Conservation (phyloP, 2,329 filamentous ascomycete species). For the Chrysosporium queenslandicum region DNA sequence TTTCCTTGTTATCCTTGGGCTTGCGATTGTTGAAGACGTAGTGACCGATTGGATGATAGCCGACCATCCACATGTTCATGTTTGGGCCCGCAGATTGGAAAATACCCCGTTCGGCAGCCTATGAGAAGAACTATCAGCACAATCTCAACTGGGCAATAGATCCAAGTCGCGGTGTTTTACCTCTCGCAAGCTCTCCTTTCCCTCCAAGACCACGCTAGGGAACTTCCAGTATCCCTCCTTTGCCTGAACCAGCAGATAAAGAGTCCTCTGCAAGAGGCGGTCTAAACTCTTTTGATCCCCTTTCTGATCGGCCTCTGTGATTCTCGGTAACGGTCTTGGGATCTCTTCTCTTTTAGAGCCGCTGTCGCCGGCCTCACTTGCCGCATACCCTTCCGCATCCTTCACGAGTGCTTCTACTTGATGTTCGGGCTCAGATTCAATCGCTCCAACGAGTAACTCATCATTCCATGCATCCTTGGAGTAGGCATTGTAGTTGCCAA, state of each 20-base stretch:
- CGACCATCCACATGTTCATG: slow-evolving; percentile 99
- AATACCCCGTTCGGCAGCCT: slow-evolving; percentile 77
- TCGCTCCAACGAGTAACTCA: slow-evolving; percentile 67
- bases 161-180: no score
- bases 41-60: slow-evolving; percentile 79
- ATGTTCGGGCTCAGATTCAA: slow-evolving; percentile 53
- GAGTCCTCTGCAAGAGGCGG: slow-evolving; percentile 64
- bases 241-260: slow-evolving; percentile 75
- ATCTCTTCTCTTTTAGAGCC: slow-evolving; percentile 49
- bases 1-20: slow-evolving; percentile 34
- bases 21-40: slow-evolving; percentile 49
- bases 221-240: slow-evolving; percentile 69
- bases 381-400: slow-evolving; percentile 54
- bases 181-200: slow-evolving; percentile 68
- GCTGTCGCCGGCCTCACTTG: slow-evolving; percentile 23
- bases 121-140: slow-evolving; percentile 2
- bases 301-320: slow-evolving; percentile 67
- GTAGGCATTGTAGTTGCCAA: slow-evolving; percentile 73
- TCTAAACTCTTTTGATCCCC: slow-evolving; percentile 71
- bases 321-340: slow-evolving; percentile 58
- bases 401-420: slow-evolving; percentile 60
- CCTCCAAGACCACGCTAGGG: slow-evolving; percentile 58
- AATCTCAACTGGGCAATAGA: no score
- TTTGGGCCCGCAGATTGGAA: slow-evolving; percentile 71
- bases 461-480: slow-evolving; percentile 77